A percentile compares a stretch with the other conserved stretches of the same genome.
phyloP scores from a whole-genome alignment of 331 rosid species.

The Pyracantha coccinea region DNA sequence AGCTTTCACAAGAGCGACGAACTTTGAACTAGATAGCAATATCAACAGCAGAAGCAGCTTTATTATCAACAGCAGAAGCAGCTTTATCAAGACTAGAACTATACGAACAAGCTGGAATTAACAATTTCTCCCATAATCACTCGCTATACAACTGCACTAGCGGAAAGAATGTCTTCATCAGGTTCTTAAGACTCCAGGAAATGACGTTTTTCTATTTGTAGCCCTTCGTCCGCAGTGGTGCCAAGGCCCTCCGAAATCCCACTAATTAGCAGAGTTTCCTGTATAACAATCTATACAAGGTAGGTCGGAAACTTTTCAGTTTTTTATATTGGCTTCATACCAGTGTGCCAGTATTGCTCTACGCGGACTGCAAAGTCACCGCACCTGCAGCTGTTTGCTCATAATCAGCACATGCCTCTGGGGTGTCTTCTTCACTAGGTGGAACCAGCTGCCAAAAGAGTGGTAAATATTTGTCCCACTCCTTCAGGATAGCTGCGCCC shows the following conservation, averaged over 20 bases:
- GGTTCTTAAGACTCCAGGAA: conserved; percentile 10
- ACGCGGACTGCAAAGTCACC: conserved; percentile 67
- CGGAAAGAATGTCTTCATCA: conserved; percentile 5
- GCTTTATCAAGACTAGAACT: background rate
- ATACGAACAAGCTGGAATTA: conserved; percentile 24
- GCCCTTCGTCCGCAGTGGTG: background rate
- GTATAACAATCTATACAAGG: conserved; percentile 15
- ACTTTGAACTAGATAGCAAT: conserved; percentile 15
- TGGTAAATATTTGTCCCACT: conserved; percentile 79
- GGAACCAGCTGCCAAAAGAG: conserved; percentile 99
- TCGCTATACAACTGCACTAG: conserved; percentile 27
- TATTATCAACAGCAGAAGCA: background rate
- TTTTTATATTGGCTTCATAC: conserved; percentile 1
- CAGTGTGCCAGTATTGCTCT: conserved; percentile 14
- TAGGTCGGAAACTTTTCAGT: conserved; percentile 18
- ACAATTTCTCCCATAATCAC: conserved; percentile 32
- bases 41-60: background rate
- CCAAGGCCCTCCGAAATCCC: conserved; percentile 16
- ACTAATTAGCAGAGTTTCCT: conserved; percentile 6
- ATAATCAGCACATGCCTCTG: conserved; percentile 76
- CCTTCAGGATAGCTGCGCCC: conserved; percentile 68
- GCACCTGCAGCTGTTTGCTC: conserved; percentile 51
- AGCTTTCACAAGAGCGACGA: conserved; percentile 10
- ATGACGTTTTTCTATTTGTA: conserved; percentile 14
- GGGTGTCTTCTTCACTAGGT: conserved; percentile 98